These are phyloP conservation scores for Cucurbita maxima DNA, from an alignment of 306 rosid genomes.

Conservation along the genomic window DNA sequence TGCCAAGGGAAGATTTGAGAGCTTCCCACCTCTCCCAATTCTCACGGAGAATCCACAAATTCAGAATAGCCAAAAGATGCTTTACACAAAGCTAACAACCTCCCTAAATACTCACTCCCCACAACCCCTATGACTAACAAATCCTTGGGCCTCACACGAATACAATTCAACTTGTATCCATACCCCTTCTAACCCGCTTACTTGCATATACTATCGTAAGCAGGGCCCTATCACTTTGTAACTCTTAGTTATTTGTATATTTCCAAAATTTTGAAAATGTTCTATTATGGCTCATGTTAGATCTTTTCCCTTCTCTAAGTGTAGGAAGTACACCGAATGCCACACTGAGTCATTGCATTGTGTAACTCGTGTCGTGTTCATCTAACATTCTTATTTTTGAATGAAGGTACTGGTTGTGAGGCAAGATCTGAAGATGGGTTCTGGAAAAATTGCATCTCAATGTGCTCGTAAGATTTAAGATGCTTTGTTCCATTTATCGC, in stretches of 20 bases:
- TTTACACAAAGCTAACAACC: no score
- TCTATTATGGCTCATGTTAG: not conserved
- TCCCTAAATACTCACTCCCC: no score
- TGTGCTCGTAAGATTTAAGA: slow-evolving; percentile 77
- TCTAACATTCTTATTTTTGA: not conserved
- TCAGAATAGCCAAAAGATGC: not conserved
- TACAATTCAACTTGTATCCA: no score
- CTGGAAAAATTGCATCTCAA: slow-evolving; percentile 92
- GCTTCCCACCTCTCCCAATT: not conserved
- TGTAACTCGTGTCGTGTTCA: not conserved
- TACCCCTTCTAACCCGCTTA: not conserved
- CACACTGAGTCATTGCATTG: not conserved
- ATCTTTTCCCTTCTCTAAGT: not conserved
- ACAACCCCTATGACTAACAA: no score
- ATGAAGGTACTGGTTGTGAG: slow-evolving; percentile 67
- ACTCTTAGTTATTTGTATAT: not conserved
- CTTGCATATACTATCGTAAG: not conserved
- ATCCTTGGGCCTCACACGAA: no score
- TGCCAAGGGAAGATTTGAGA: not conserved
- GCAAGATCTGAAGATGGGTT: slow-evolving; percentile 80
- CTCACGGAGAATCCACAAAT: not conserved
- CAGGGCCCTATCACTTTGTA: not conserved
- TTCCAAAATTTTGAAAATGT: not conserved
- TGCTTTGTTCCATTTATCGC: not conserved
- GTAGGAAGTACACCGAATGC: not conserved